These are phyloP conservation scores for Hypoxylon sp. DNA, from an alignment of 2,329 filamentous ascomycete species.

Conservation along the genomic window DNA sequence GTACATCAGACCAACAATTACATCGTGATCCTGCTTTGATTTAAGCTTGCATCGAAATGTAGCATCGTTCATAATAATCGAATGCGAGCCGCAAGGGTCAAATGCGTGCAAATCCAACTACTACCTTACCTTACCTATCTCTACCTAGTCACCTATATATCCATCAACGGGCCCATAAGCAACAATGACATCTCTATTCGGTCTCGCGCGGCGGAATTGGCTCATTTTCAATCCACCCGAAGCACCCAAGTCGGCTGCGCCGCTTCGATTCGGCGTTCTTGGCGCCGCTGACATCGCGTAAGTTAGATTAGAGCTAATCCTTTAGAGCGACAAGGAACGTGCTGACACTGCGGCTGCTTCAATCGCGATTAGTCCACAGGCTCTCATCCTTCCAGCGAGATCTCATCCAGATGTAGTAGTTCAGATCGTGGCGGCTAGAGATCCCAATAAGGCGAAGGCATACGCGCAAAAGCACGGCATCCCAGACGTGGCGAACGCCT, in stretches of 20 bases:
- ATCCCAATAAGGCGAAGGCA: constrained; percentile 61
- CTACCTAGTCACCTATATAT: background rate
- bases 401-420: constrained; percentile 69
- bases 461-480: constrained; percentile 68
- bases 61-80: constrained; percentile 7
- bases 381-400: constrained; percentile 64
- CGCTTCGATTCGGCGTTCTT: constrained; percentile 59
- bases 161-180: background rate
- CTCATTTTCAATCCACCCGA: constrained; percentile 44
- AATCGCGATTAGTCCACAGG: constrained; percentile 53
- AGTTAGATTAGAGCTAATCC: constrained; percentile 38
- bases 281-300: constrained; percentile 60
- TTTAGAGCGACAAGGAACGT: background rate
- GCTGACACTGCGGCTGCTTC: background rate
- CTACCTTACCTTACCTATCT: background rate
- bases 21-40: background rate
- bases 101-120: background rate
- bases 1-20: background rate
- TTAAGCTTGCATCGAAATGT: constrained; percentile 9
- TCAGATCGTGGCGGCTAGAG: constrained; percentile 66
- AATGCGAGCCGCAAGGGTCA: constrained; percentile 14
- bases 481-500: constrained; percentile 63
- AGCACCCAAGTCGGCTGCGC: constrained; percentile 42
- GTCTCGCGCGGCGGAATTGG: constrained; percentile 48
- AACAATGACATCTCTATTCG: constrained; percentile 45